These are phyloP conservation scores for Golubevia pallescens DNA, from an alignment of 1,284 basidiomycete species.

Conservation along the genomic window DNA sequence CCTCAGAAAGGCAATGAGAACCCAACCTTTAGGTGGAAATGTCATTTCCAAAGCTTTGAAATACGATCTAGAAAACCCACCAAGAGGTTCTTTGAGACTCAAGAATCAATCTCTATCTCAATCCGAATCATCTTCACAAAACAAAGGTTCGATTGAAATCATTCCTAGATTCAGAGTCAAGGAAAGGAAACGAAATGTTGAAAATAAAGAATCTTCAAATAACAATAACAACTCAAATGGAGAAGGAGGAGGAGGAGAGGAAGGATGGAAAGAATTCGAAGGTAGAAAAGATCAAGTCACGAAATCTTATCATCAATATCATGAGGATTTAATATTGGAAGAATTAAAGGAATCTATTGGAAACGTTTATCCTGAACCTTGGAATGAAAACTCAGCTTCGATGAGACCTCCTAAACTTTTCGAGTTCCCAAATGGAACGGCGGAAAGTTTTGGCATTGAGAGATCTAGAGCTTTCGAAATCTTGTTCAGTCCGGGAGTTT, in stretches of 20 bases:
- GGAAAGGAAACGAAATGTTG: too few species aligned
- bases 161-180: too few species aligned
- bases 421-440: slow-evolving; percentile 62
- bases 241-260: too few species aligned
- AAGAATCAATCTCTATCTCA: neutral
- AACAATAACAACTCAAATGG: too few species aligned
- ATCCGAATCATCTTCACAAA: neutral
- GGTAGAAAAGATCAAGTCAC: slow-evolving; percentile 2
- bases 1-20: slow-evolving; percentile 57
- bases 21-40: slow-evolving; percentile 50
- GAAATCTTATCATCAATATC: slow-evolving; percentile 39
- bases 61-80: too few species aligned
- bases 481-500: slow-evolving; percentile 51
- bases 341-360: slow-evolving; percentile 58
- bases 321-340: slow-evolving; percentile 41
- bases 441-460: slow-evolving; percentile 52
- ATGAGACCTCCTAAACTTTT: slow-evolving; percentile 33
- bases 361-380: slow-evolving; percentile 49
- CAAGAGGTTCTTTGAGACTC: too few species aligned
- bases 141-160: neutral
- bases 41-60: slow-evolving; percentile 51
- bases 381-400: slow-evolving; percentile 36
- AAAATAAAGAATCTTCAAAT: too few species aligned
- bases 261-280: too few species aligned
- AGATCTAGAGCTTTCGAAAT: slow-evolving; percentile 53